phyloP scores from a whole-genome alignment of 257 asterid genomes.

The Fraxinus anomala region DNA sequence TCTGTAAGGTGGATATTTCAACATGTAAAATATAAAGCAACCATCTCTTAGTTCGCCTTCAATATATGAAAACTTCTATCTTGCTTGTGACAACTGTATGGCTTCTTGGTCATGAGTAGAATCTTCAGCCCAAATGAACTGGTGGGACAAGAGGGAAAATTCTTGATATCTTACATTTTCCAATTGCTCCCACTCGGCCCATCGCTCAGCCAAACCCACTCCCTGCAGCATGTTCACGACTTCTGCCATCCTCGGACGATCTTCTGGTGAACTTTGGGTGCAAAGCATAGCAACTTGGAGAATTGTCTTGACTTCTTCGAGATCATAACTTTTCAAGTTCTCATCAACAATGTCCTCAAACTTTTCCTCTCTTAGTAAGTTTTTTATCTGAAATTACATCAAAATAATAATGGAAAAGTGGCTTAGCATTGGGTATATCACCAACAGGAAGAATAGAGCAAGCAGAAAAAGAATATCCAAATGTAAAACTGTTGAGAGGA shows the following conservation, averaged over 20 bases:
- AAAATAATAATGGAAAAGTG: not conserved
- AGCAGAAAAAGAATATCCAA: not conserved
- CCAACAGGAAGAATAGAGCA: not conserved
- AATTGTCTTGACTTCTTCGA: slow-evolving; percentile 63
- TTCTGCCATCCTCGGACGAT: slow-evolving; percentile 76
- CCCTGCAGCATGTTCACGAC: slow-evolving; percentile 80
- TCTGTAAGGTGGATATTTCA: not conserved
- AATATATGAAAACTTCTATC: slow-evolving; percentile 33
- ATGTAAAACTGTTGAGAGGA: not conserved
- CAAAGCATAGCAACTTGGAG: slow-evolving; percentile 88
- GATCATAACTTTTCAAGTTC: slow-evolving; percentile 50
- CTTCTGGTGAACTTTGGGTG: slow-evolving; percentile 78
- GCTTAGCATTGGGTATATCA: no score
- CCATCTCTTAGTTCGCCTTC: not conserved
- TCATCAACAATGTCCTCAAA: slow-evolving; percentile 66
- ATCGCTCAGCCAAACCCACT: slow-evolving; percentile 72
- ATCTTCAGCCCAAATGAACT: slow-evolving; percentile 74
- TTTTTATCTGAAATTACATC: slow-evolving; percentile 56
- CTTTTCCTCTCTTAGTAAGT: slow-evolving; percentile 66
- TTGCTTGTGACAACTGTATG: slow-evolving; percentile 77
- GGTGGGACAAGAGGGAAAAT: slow-evolving; percentile 51
- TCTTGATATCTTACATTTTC: slow-evolving; percentile 61
- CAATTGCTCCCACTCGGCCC: slow-evolving; percentile 95
- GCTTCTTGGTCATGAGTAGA: slow-evolving; percentile 79
- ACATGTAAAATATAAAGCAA: not conserved